Conservation (phyloP, 805 yeast species). For the Limtongozyma cylindracea region DNA sequence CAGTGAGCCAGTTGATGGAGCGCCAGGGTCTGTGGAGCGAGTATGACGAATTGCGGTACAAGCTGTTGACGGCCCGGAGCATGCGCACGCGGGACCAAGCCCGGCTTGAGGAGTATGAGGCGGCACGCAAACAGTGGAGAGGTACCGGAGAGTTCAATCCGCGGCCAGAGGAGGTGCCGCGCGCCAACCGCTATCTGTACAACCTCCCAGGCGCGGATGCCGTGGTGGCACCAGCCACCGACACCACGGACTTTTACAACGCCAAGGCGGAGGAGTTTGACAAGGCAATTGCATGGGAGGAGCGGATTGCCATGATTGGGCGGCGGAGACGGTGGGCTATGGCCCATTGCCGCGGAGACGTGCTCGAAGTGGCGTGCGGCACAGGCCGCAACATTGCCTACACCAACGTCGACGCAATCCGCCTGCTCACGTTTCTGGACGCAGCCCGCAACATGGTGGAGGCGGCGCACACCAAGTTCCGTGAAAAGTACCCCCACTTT, state of each 20-base stretch:
- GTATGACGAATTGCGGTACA: no score
- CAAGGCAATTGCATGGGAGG: conserved; percentile 53
- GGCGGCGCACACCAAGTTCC: conserved; percentile 48
- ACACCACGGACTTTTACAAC: conserved; percentile 64
- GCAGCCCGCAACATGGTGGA: conserved; percentile 74
- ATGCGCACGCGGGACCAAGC: no score
- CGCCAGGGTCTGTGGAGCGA: no score
- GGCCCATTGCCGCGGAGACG: conserved; percentile 67
- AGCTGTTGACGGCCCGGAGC: no score
- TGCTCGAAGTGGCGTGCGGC: conserved; percentile 84
- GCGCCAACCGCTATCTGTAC: no score
- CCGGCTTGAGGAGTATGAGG: no score
- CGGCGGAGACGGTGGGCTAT: conserved; percentile 55
- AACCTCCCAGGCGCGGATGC: no score
- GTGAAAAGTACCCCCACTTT: conserved; percentile 36
- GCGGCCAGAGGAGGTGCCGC: no score
- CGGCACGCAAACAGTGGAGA: no score
- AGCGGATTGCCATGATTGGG: conserved; percentile 30
- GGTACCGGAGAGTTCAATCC: no score
- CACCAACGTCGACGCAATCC: conserved; percentile 28
- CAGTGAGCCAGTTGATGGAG: no score
- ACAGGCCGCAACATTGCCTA: conserved; percentile 84
- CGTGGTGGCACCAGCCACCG: conserved; percentile 39
- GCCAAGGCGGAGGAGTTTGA: conserved; percentile 63
- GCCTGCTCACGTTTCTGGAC: conserved; percentile 67